Conservation (phyloP, 1,284 basidiomycete genomes). For the Ganoderma sinense region DNA sequence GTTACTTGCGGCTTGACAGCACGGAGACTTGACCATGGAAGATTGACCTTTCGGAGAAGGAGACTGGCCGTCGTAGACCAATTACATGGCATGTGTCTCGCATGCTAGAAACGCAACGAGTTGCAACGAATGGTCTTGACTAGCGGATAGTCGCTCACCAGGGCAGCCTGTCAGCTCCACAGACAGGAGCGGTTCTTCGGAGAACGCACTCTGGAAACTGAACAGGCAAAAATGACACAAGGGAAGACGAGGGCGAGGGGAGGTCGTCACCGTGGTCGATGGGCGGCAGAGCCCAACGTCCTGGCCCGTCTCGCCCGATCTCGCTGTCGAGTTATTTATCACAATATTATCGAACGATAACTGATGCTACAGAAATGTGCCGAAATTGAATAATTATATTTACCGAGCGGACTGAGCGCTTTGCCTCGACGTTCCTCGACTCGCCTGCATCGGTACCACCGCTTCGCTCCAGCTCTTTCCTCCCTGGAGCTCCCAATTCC, state of each 20-base stretch:
- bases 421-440: neutral
- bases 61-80: constrained; percentile 54
- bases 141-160: constrained; percentile 22
- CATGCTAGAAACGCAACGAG: constrained; percentile 48
- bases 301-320: neutral
- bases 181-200: constrained; percentile 10
- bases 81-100: constrained; percentile 69
- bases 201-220: constrained; percentile 19
- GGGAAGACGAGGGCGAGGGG: neutral
- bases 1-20: constrained; percentile 17
- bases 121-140: neutral
- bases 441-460: neutral
- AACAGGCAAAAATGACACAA: constrained; percentile 3
- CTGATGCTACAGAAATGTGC: neutral
- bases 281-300: constrained; percentile 10
- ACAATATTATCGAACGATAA: neutral
- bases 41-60: constrained; percentile 15
- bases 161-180: constrained; percentile 31
- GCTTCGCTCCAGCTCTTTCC: neutral
- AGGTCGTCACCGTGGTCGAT: neutral
- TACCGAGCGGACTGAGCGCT: neutral
- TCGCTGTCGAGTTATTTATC: neutral
- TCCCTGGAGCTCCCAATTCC: neutral
- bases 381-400: no score
- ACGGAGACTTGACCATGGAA: constrained; percentile 1